Percentiles rank a stretch among this genome's conserved stretches.
Conservation (phyloP, 768 basidiomycete genomes). For the Chalciporus chontae region DNA sequence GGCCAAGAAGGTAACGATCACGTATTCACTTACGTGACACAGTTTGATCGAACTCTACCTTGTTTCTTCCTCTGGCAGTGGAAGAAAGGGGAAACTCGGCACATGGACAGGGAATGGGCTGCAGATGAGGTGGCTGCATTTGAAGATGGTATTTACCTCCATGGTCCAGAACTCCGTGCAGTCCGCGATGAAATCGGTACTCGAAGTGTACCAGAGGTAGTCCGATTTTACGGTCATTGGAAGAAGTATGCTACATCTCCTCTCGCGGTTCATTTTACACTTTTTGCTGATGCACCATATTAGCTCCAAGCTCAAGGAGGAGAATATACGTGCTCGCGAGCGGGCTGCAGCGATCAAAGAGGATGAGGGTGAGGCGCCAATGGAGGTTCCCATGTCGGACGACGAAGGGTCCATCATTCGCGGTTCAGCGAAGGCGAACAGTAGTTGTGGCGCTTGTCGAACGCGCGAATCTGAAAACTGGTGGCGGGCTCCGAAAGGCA, state of each 20-base stretch:
- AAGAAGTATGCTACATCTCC: constrained; percentile 56
- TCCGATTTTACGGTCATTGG: constrained; percentile 83
- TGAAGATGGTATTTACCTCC: constrained; percentile 67
- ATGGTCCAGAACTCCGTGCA: constrained; percentile 77
- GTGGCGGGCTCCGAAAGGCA: constrained; percentile 92
- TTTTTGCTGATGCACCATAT: constrained; percentile 8
- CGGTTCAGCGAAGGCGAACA: constrained; percentile 48
- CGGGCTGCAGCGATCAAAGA: constrained; percentile 32
- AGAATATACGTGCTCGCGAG: constrained; percentile 50
- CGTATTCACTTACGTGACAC: constrained; percentile 7
- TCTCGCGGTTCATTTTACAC: constrained; percentile 3
- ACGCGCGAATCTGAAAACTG: constrained; percentile 75
- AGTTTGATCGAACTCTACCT: constrained; percentile 8
- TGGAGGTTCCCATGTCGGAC: constrained; percentile 41
- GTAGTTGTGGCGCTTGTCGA: constrained; percentile 79
- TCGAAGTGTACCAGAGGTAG: constrained; percentile 70
- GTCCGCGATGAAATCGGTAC: constrained; percentile 73
- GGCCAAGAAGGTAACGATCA: constrained; percentile 55
- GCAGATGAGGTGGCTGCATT: constrained; percentile 68
- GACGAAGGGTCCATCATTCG: constrained; percentile 76
- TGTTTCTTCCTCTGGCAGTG: constrained; percentile 44
- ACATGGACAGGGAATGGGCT: constrained; percentile 69
- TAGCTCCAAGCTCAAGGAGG: constrained; percentile 68
- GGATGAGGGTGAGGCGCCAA: constrained; percentile 26
- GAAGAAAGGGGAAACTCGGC: constrained; percentile 65